Percentiles rank a stretch among this genome's conserved stretches.
phyloP scores from a whole-genome alignment of 345 rosid genomes.

The Erodium maritimum region DNA sequence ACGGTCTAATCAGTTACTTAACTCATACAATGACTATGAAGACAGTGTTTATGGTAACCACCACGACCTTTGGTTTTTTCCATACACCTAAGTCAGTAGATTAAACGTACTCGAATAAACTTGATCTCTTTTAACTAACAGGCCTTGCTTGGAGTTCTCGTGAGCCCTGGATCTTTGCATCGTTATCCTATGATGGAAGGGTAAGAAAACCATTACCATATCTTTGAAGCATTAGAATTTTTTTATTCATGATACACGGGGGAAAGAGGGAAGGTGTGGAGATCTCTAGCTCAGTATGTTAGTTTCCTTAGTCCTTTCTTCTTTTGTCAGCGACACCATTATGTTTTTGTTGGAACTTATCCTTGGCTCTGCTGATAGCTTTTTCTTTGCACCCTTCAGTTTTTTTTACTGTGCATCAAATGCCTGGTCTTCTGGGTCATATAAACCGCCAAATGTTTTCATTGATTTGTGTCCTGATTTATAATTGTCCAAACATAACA shows the following conservation, averaged over 20 bases:
- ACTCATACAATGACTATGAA: constrained; percentile 73
- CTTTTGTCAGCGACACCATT: neutral
- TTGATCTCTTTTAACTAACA: constrained; percentile 19
- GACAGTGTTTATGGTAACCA: constrained; percentile 74
- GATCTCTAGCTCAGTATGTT: too few relatives aligned
- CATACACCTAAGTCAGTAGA: neutral
- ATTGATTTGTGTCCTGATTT: too few relatives aligned
- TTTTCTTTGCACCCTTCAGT: neutral
- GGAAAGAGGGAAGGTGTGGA: too few relatives aligned
- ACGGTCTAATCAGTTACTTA: constrained; percentile 35
- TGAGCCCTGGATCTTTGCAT: constrained; percentile 84
- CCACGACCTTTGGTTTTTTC: constrained; percentile 6
- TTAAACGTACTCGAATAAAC: neutral
- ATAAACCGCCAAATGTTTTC: neutral
- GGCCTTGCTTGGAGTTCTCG: constrained; percentile 90
- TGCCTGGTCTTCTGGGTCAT: neutral
- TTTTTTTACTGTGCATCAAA: too few relatives aligned
- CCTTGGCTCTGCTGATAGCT: neutral
- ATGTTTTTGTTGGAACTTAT: neutral
- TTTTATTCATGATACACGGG: too few relatives aligned
- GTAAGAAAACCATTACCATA: constrained; percentile 25
- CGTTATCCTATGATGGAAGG: constrained; percentile 89
- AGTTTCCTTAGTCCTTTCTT: neutral
- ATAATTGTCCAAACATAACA: neutral
- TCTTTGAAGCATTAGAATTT: neutral